Percentiles rank a stretch among this genome's conserved stretches.
These are phyloP conservation scores for Saccharomyces uvarum DNA, from an alignment of 1,139 yeast genomes.

Conservation along the genomic window DNA sequence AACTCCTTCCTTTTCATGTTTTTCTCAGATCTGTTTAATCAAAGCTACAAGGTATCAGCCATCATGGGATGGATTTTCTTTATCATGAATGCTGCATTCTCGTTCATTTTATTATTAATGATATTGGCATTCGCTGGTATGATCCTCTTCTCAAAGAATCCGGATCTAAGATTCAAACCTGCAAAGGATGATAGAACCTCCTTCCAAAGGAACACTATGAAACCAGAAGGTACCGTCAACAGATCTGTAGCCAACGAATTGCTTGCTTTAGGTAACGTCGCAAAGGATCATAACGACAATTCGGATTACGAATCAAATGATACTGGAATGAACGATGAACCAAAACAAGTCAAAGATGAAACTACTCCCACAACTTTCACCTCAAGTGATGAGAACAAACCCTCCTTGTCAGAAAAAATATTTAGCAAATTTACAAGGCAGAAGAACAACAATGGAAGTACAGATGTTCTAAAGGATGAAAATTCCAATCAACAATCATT, in stretches of 20 bases:
- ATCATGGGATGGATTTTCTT: conserved; percentile 77
- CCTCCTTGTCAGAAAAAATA: conserved; percentile 13
- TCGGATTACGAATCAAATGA: conserved; percentile 24
- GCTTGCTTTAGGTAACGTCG: conserved; percentile 40
- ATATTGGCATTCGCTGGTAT: conserved; percentile 50
- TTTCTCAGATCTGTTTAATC: conserved; percentile 64
- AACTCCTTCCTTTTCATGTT: conserved; percentile 68
- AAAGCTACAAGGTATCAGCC: conserved; percentile 57
- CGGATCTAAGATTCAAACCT: conserved; percentile 77
- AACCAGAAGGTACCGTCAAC: conserved; percentile 9
- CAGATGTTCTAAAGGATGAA: conserved; percentile 1
- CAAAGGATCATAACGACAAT: conserved; percentile 59
- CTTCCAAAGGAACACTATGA: conserved; percentile 59
- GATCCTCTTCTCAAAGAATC: conserved; percentile 60
- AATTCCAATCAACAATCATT: neutral
- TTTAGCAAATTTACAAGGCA: conserved; percentile 18
- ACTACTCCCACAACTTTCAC: neutral
- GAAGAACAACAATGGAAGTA: conserved; percentile 7
- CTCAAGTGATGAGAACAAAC: conserved; percentile 5
- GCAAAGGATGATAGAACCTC: conserved; percentile 77
- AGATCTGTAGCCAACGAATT: conserved; percentile 41
- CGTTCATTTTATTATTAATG: conserved; percentile 53
- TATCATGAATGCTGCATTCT: conserved; percentile 66
- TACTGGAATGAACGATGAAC: conserved; percentile 4
- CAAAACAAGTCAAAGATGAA: neutral